Evolutionary conservation across 2,329 filamentous ascomycete genomes (phyloP).

Genomic region (Beauveria varroae): DNA sequence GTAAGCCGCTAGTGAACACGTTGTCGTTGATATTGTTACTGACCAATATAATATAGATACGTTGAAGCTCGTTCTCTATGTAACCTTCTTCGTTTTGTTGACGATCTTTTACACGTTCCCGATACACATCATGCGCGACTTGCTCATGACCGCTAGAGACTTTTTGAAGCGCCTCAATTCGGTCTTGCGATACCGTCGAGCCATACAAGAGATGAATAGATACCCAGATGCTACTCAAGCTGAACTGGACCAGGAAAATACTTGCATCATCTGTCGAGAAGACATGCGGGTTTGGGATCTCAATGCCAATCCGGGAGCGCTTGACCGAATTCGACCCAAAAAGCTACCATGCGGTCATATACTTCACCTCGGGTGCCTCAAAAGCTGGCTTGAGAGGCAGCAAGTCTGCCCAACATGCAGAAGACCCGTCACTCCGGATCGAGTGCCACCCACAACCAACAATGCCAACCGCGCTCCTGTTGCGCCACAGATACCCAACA

Average conservation of each 20-base stretch:
- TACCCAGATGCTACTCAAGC: slow-evolving; percentile 87
- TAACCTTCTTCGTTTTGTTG: slow-evolving; percentile 87
- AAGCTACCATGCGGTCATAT: slow-evolving; percentile 96
- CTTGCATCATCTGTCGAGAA: slow-evolving; percentile 96
- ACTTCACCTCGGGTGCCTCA: slow-evolving; percentile 85
- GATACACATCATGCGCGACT: slow-evolving; percentile 92
- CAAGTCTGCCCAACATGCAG: slow-evolving; percentile 96
- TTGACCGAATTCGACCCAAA: slow-evolving; percentile 83
- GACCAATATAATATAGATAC: slow-evolving; percentile 55
- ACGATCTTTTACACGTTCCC: slow-evolving; percentile 91
- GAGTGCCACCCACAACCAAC: slow-evolving; percentile 19
- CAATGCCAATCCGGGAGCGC: slow-evolving; percentile 51
- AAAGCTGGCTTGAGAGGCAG: slow-evolving; percentile 94
- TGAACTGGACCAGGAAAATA: slow-evolving; percentile 78
- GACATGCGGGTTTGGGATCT: slow-evolving; percentile 80
- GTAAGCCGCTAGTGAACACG: slow-evolving; percentile 37
- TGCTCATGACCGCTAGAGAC: slow-evolving; percentile 88
- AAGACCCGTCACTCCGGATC: slow-evolving; percentile 54
- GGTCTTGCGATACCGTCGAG: slow-evolving; percentile 82
- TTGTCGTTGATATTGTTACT: neutral
- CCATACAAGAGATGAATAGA: slow-evolving; percentile 87
- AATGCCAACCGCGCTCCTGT: slow-evolving; percentile 18
- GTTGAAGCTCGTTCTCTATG: slow-evolving; percentile 81
- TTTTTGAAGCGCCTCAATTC: slow-evolving; percentile 87
- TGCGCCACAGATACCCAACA: slow-evolving; percentile 15